These are phyloP conservation scores for Solanum chacoense DNA, from an alignment of 305 asterid species.

Conservation along the genomic window DNA sequence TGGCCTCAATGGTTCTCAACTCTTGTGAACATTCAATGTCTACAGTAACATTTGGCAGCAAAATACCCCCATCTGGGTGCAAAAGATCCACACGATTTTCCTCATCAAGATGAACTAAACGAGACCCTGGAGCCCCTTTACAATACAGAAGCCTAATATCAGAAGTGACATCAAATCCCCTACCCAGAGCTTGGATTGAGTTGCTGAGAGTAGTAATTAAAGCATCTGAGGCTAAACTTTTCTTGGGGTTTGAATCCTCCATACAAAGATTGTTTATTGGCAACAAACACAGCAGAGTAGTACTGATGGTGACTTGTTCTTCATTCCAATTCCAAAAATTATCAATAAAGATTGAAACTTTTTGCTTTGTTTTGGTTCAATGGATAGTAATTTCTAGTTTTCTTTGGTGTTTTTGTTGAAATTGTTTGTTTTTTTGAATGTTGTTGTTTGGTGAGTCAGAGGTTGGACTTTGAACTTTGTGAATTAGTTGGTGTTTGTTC, in stretches of 20 bases:
- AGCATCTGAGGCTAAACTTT: slow-evolving; percentile 26
- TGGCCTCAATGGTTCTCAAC: slow-evolving; percentile 29
- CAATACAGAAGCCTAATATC: slow-evolving; percentile 91
- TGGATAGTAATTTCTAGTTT: neutral
- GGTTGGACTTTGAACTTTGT: slow-evolving; percentile 68
- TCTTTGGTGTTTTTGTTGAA: neutral
- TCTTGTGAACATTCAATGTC: slow-evolving; percentile 58
- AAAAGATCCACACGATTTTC: slow-evolving; percentile 40
- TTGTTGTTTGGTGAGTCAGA: slow-evolving; percentile 51
- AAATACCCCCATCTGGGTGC: slow-evolving; percentile 43
- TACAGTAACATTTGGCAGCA: slow-evolving; percentile 67
- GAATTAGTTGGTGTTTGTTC: slow-evolving; percentile 29
- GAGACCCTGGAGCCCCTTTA: slow-evolving; percentile 88
- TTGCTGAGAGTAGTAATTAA: slow-evolving; percentile 64
- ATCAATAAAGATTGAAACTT: slow-evolving; percentile 20
- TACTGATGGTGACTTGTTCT: neutral
- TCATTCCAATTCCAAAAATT: neutral
- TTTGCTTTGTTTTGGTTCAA: neutral
- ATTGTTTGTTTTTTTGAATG: neutral
- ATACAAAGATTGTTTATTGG: slow-evolving; percentile 26
- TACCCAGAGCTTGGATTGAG: slow-evolving; percentile 93
- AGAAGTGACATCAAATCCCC: slow-evolving; percentile 96
- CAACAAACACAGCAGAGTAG: neutral
- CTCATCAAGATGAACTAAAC: slow-evolving; percentile 63
- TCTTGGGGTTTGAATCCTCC: slow-evolving; percentile 20